Base-by-base conservation (phyloP, 2,329 filamentous ascomycete species). In the Albifimbria verrucaria region DNA sequence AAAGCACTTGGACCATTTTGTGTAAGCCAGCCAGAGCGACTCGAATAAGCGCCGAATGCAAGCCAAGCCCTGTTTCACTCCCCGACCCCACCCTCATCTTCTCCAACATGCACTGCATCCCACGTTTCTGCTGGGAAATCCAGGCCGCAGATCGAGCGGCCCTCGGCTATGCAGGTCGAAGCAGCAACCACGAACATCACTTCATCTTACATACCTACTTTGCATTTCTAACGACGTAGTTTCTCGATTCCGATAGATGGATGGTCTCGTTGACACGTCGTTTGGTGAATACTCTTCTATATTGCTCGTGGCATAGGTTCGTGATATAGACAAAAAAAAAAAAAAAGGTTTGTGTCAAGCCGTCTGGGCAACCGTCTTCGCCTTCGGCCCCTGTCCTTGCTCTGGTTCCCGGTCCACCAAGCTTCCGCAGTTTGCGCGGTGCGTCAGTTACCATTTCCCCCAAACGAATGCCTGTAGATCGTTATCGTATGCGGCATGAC, bases 161-260 rank as follows among this genome's bases (percentile, higher is more conserved):
- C 68, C 65, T 71, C 69, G 68, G 68, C 57, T 71, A 71, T 72
- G 69, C 69, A 71, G 61, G 65, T 63, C 63, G 63, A 64, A 62
- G 59, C 61, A 62, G 55, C 42, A 44, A 48, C 46, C 46, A 28
- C 20, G 46, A 39, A 39, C 32, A 6, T 39, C 32, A 39, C 18
- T 39, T 39, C 5, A 39, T 39, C 32, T 39, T 39, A 39, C 32
- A 39, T 39, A 39, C 11, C 32, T 17, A 39, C 32, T 17, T 39
- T n/a, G 18, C 18, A 12, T 39, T 39, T 39, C 18, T n/a, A 39
- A 39, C 32, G 32, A 39, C 32, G 32, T 15, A 39, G 32, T 12
- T 4, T 39, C 32, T 39, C 18, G 5, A n/a, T 4, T 15, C 18
- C 32, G 12, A n/a, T n/a, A 39, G 11, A 39, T 39, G 15, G 5